These are phyloP conservation scores for Barnettozyma wickerhamii DNA, from an alignment of 805 yeast species.

Conservation along the genomic window DNA sequence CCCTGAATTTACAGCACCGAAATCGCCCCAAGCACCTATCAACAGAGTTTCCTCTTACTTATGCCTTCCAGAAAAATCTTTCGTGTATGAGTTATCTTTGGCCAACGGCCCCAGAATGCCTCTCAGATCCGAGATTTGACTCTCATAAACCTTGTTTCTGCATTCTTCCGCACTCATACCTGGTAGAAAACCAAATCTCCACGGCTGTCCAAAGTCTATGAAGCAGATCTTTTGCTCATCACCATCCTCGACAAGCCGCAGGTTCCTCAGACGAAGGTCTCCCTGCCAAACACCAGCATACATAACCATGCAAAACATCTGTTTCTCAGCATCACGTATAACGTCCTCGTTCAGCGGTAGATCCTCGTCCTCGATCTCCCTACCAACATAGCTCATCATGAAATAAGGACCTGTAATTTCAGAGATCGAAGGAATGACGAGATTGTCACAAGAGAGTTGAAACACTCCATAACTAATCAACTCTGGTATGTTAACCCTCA, in stretches of 20 bases:
- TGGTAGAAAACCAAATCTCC: too few species aligned
- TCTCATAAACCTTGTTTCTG: too few species aligned
- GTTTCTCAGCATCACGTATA: background rate
- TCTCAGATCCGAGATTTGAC: too few species aligned
- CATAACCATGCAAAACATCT: background rate
- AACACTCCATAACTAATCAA: background rate
- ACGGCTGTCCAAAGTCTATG: background rate
- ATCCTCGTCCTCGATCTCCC: background rate
- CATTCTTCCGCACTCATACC: too few species aligned
- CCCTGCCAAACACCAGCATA: background rate
- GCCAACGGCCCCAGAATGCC: too few species aligned
- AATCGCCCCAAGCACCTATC: too few species aligned
- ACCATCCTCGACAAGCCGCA: background rate
- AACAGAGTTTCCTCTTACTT: too few species aligned
- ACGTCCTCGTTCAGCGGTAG: background rate
- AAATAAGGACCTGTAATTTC: background rate
- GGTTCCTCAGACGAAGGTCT: background rate
- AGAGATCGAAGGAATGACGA: background rate
- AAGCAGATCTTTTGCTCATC: background rate
- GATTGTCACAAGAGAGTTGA: background rate
- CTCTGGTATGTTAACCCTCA: background rate
- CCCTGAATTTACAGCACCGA: too few species aligned
- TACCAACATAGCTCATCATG: background rate
- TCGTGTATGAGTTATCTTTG: too few species aligned
- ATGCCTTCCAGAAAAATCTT: too few species aligned